phyloP scores from a whole-genome alignment of 192 early-diverging fungal genomes.

The Lobosporangium transversale region DNA sequence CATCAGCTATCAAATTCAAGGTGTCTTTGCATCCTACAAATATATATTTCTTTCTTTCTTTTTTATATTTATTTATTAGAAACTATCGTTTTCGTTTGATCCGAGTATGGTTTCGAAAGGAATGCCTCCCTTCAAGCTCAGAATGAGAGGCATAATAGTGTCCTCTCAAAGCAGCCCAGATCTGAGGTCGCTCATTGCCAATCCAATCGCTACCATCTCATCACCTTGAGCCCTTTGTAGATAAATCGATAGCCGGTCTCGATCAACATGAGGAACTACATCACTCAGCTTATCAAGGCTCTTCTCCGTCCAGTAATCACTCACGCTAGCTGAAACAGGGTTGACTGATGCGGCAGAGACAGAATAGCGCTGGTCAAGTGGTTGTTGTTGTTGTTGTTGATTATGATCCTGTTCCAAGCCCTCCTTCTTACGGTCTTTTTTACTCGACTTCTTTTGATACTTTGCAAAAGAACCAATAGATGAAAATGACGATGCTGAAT shows the following conservation, averaged over 20 bases:
- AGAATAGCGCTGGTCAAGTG: constrained; percentile 28
- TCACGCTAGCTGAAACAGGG: constrained; percentile 5
- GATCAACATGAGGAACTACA: constrained; percentile 61
- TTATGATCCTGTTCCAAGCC: constrained; percentile 4
- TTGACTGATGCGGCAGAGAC: constrained; percentile 15
- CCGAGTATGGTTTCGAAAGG: no score
- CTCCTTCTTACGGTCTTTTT: constrained; percentile 40
- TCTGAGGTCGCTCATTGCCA: constrained; percentile 54
- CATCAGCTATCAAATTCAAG: no score
- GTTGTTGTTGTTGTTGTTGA: constrained; percentile 18
- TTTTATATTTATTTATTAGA: no score
- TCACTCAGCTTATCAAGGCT: constrained; percentile 59
- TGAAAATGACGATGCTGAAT: constrained; percentile 38
- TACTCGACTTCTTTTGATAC: constrained; percentile 29
- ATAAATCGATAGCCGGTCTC: constrained; percentile 51
- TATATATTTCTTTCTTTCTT: no score
- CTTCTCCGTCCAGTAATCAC: constrained; percentile 44
- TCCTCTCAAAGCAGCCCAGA: constrained; percentile 54
- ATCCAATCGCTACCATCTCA: constrained; percentile 58
- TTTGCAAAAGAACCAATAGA: constrained; percentile 40
- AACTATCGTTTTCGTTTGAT: no score
- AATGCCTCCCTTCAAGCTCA: no score
- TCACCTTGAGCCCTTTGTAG: constrained; percentile 56
- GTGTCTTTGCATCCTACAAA: no score
- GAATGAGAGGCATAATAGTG: no score